phyloP scores from a whole-genome alignment of 768 basidiomycete genomes.

The Suillus sp. region DNA sequence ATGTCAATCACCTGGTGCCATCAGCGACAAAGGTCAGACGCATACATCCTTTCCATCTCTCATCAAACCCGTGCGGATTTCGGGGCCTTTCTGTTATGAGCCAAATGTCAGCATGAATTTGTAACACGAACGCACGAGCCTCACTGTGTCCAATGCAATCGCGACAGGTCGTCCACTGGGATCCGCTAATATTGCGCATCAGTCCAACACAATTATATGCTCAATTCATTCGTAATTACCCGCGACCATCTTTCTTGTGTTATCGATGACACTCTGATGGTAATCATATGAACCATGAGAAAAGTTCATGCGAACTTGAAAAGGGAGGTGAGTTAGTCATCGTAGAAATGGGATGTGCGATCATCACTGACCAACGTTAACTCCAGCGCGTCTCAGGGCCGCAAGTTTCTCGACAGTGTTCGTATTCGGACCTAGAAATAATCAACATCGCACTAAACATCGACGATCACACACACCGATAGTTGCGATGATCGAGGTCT shows the following conservation, averaged over 20 bases:
- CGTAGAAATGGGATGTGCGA: too few relatives aligned
- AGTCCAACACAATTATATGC: background rate
- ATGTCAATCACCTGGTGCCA: slow-evolving; percentile 10
- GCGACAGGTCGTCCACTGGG: slow-evolving; percentile 88
- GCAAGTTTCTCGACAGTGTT: slow-evolving; percentile 88
- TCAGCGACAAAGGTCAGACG: slow-evolving; percentile 22
- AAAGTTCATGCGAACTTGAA: slow-evolving; percentile 98
- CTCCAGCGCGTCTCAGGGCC: slow-evolving; percentile 85
- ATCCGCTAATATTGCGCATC: slow-evolving; percentile 46
- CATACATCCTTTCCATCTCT: slow-evolving; percentile 83
- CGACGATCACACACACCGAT: slow-evolving; percentile 62
- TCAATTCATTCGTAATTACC: slow-evolving; percentile 44
- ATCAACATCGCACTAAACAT: slow-evolving; percentile 13
- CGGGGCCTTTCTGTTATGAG: slow-evolving; percentile 86
- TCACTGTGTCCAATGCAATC: slow-evolving; percentile 94
- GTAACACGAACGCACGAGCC: slow-evolving; percentile 28
- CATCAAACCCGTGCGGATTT: slow-evolving; percentile 97
- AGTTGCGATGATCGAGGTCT: slow-evolving; percentile 99
- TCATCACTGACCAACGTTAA: slow-evolving; percentile 88
- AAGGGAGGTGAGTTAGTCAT: background rate
- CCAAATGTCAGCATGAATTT: background rate
- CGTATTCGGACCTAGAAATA: slow-evolving; percentile 81
- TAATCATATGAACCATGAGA: slow-evolving; percentile 99
- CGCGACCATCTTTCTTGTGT: slow-evolving; percentile 84
- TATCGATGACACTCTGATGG: slow-evolving; percentile 99